phyloP scores from a whole-genome alignment of 1,139 yeast genomes.

The Hansenula lynferdii region DNA sequence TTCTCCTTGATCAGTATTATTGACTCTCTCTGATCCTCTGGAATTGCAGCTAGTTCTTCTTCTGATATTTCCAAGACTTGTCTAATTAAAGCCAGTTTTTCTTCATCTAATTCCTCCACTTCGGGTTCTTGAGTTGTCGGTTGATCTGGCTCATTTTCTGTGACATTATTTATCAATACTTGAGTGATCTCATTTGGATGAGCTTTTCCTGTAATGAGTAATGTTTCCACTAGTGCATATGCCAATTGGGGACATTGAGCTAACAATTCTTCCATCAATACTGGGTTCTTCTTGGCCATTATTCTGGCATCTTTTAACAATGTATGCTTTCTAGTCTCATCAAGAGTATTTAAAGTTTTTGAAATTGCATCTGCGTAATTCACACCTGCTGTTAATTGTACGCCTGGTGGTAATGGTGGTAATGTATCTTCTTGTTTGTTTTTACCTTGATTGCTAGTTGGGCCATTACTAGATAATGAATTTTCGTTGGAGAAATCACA shows the following conservation, averaged over 20 bases:
- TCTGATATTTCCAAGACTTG: slow-evolving; percentile 58
- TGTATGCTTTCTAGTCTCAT: slow-evolving; percentile 49
- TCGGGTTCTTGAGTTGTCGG: not conserved
- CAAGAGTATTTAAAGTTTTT: slow-evolving; percentile 50
- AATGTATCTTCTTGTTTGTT: slow-evolving; percentile 19
- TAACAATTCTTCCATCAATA: slow-evolving; percentile 57
- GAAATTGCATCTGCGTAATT: slow-evolving; percentile 62
- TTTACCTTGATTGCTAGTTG: slow-evolving; percentile 15
- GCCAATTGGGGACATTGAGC: slow-evolving; percentile 73
- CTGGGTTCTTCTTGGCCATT: slow-evolving; percentile 59
- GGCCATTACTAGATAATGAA: slow-evolving; percentile 8
- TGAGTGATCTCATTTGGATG: slow-evolving; percentile 28
- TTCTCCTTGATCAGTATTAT: slow-evolving; percentile 37
- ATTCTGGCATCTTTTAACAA: slow-evolving; percentile 58
- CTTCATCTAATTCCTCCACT: slow-evolving; percentile 37
- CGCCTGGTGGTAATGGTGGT: slow-evolving; percentile 40
- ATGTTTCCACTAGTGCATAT: slow-evolving; percentile 76
- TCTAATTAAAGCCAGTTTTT: slow-evolving; percentile 47
- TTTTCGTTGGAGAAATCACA: slow-evolving; percentile 67
- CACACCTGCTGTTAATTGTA: slow-evolving; percentile 42
- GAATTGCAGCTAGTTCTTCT: slow-evolving; percentile 56
- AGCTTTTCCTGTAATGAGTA: slow-evolving; percentile 40
- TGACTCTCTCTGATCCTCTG: slow-evolving; percentile 48
- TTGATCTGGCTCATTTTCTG: slow-evolving; percentile 11
- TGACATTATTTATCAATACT: slow-evolving; percentile 16